phyloP scores from a whole-genome alignment of 2,329 filamentous ascomycete genomes.

The Trematosphaeria pertusa region DNA sequence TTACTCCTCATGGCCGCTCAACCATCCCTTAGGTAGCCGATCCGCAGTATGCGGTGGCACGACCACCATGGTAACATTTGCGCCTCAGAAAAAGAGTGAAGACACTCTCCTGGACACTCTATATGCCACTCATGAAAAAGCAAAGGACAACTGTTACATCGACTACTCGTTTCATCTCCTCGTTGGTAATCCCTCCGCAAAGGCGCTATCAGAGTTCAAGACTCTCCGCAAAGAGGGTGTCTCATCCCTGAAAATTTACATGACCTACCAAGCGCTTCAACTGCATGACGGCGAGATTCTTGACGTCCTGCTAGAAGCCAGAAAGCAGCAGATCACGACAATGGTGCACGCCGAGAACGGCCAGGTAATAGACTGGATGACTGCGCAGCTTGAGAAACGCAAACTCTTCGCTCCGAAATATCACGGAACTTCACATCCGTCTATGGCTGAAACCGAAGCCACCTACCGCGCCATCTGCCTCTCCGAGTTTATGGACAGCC shows the following conservation, averaged over 20 bases:
- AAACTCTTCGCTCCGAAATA: constrained; percentile 59
- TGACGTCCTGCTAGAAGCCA: constrained; percentile 48
- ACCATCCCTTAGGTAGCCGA: constrained; percentile 47
- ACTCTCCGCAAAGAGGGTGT: constrained; percentile 46
- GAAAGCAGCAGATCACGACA: constrained; percentile 57
- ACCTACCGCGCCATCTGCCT: constrained; percentile 61
- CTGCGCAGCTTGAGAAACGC: constrained; percentile 58
- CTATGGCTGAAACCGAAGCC: constrained; percentile 60
- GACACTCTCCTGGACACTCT: constrained; percentile 54
- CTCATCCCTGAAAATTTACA: constrained; percentile 53
- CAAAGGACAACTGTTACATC: constrained; percentile 54
- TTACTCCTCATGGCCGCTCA: neutral
- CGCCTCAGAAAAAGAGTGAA: constrained; percentile 54
- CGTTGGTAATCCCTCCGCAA: constrained; percentile 46
- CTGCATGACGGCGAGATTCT: constrained; percentile 49
- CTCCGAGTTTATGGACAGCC: constrained; percentile 58
- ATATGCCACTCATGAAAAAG: constrained; percentile 52
- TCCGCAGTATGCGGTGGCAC: constrained; percentile 58
- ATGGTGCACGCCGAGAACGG: constrained; percentile 65
- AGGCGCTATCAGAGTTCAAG: constrained; percentile 45
- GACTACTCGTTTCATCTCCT: constrained; percentile 56
- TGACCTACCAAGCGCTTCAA: constrained; percentile 51
- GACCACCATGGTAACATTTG: constrained; percentile 58
- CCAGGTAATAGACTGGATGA: constrained; percentile 62
- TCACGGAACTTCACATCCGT: constrained; percentile 58